A percentile compares a stretch with the other conserved stretches of the same genome.
Conservation (phyloP, 495 filamentous ascomycete species). For the Hypomontagnella submonticulosa region DNA sequence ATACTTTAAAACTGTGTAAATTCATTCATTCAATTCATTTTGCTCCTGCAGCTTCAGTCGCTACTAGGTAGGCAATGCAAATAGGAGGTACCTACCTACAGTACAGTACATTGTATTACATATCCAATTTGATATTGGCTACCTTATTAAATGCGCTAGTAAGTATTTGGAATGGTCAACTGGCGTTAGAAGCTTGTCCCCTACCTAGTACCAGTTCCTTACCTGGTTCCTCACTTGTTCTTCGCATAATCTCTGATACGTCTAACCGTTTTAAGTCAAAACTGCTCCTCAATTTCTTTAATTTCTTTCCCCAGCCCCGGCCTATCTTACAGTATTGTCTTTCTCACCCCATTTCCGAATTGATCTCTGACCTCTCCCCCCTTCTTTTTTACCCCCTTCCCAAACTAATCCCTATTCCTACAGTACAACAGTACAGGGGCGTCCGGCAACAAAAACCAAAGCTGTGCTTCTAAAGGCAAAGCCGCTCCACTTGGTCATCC, state of each 20-base stretch:
- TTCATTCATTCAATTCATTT: too few species aligned
- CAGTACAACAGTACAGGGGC: conserved; percentile 23
- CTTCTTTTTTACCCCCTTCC: conserved; percentile 42
- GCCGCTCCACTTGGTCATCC: conserved; percentile 40
- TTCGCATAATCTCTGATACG: conserved; percentile 25
- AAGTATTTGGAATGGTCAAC: too few species aligned
- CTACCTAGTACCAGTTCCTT: too few species aligned
- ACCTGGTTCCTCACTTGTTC: too few species aligned
- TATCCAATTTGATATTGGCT: too few species aligned
- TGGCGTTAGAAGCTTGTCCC: too few species aligned
- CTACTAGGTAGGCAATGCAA: too few species aligned
- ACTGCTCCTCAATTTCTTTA: conserved; percentile 24
- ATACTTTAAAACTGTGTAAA: too few species aligned
- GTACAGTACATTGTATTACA: too few species aligned
- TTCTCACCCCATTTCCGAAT: conserved; percentile 41
- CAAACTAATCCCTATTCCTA: conserved; percentile 29
- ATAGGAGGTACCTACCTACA: too few species aligned
- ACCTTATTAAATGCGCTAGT: too few species aligned
- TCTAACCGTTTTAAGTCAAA: conserved; percentile 31
- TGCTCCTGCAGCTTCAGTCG: too few species aligned
- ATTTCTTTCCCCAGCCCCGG: conserved; percentile 35
- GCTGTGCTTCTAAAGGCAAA: conserved; percentile 36
- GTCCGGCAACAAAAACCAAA: conserved; percentile 41
- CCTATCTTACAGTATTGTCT: conserved; percentile 2
- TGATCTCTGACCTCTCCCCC: conserved; percentile 37